These are phyloP conservation scores for Eutrema salsugineum DNA, from an alignment of 441 rosid species.

Conservation along the genomic window DNA sequence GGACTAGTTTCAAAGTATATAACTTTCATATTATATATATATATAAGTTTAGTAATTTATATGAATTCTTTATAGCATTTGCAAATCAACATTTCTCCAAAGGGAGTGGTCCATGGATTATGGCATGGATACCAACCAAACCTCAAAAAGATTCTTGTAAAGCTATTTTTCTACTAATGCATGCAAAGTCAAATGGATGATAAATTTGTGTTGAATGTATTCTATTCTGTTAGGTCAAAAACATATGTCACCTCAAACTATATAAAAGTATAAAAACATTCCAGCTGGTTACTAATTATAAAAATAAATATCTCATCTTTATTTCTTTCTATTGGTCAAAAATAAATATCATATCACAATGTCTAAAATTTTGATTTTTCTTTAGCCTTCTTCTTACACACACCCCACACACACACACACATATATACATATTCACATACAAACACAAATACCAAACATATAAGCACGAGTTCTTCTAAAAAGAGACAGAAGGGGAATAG, in stretches of 20 bases:
- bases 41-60: neutral
- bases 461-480: conserved; percentile 26
- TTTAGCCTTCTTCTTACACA: neutral
- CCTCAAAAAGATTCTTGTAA: conserved; percentile 10
- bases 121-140: conserved; percentile 9
- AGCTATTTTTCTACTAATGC: conserved; percentile 25
- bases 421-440: neutral
- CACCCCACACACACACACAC: neutral
- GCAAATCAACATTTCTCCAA: neutral
- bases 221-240: conserved; percentile 31
- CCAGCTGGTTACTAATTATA: conserved; percentile 26
- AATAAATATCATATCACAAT: conserved; percentile 2
- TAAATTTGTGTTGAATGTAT: conserved; percentile 33
- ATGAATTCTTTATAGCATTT: neutral
- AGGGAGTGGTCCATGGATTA: conserved; percentile 18
- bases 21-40: neutral
- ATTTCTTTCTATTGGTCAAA: neutral
- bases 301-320: neutral
- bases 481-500: conserved; percentile 21
- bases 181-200: conserved; percentile 32
- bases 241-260: conserved; percentile 33
- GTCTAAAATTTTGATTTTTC: neutral
- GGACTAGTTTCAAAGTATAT: neutral
- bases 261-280: conserved; percentile 22
- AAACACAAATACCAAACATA: neutral